Percentiles rank a stretch among this genome's conserved stretches.
phyloP scores from a whole-genome alignment of 1,284 basidiomycete species.

The Leccinum variabile region DNA sequence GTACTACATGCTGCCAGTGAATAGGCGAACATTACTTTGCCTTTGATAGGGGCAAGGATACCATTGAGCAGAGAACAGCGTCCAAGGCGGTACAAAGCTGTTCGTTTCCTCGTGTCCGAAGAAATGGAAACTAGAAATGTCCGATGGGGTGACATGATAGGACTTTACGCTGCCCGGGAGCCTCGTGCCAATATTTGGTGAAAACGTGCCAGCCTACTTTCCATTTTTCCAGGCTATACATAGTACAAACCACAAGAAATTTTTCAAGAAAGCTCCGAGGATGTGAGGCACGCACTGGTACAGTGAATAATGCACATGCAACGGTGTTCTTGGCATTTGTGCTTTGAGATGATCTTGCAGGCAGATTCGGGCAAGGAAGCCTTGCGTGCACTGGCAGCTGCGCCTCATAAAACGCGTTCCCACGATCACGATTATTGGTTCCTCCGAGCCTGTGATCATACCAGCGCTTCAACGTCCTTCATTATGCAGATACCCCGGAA shows the following conservation, averaged over 20 bases:
- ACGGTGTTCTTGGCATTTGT: background rate
- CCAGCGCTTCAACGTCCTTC: no score
- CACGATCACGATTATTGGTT: background rate
- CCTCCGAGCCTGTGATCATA: background rate
- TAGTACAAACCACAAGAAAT: background rate
- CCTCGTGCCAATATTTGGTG: background rate
- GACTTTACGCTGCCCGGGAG: conserved; percentile 1
- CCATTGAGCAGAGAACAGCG: background rate
- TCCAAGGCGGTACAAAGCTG: background rate
- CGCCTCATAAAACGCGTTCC: background rate
- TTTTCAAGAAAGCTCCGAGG: conserved; percentile 4
- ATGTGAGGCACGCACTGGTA: background rate
- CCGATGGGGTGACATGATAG: conserved; percentile 3
- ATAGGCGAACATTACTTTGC: background rate
- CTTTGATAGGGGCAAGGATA: background rate
- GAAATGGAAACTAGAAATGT: conserved; percentile 10
- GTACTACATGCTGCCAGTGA: background rate
- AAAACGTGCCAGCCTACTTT: background rate
- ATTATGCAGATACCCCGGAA: background rate
- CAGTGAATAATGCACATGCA: background rate
- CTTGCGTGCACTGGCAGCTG: no score
- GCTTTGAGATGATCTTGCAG: background rate
- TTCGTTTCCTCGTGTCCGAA: background rate
- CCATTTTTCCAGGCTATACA: background rate
- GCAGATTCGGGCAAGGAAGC: background rate